Conservation (phyloP, 108 stramenopile species). For the Discostella pseudostelligera region DNA sequence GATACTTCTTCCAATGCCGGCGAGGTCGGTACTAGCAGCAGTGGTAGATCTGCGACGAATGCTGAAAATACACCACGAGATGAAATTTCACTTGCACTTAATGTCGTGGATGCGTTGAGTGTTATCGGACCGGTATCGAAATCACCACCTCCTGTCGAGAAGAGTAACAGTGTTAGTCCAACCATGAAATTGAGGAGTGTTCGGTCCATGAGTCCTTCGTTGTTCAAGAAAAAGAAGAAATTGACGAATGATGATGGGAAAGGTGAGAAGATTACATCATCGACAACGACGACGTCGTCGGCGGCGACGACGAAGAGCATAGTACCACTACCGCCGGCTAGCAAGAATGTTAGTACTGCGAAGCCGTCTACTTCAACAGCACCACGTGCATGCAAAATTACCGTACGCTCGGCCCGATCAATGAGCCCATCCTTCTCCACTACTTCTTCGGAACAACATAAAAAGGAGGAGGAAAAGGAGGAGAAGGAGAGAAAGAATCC, state of each 20-base stretch:
- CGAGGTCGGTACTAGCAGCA: too few relatives aligned
- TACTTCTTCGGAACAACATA: neutral
- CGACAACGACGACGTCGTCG: neutral
- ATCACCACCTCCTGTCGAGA: too few relatives aligned
- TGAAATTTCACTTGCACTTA: constrained; percentile 1
- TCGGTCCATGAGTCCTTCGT: constrained; percentile 5
- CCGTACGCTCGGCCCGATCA: constrained; percentile 1
- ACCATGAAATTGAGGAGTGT: neutral
- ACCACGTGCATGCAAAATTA: neutral
- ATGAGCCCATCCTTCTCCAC: constrained; percentile 1
- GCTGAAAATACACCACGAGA: neutral
- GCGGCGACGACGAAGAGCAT: too few relatives aligned
- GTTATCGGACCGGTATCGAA: neutral
- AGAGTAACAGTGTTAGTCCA: too few relatives aligned
- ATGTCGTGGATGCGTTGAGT: neutral
- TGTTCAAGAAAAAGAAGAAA: constrained; percentile 2
- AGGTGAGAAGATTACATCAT: neutral
- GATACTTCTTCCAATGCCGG: too few relatives aligned
- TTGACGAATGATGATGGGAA: neutral
- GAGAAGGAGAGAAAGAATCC: neutral
- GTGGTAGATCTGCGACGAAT: too few relatives aligned
- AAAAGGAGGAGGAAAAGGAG: neutral
- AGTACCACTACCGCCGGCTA: too few relatives aligned
- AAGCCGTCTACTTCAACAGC: too few relatives aligned
- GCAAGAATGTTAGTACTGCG: too few relatives aligned